Evolutionary conservation across 805 yeast species (phyloP).

Genomic region (Ogataea trehaloabstinens): DNA sequence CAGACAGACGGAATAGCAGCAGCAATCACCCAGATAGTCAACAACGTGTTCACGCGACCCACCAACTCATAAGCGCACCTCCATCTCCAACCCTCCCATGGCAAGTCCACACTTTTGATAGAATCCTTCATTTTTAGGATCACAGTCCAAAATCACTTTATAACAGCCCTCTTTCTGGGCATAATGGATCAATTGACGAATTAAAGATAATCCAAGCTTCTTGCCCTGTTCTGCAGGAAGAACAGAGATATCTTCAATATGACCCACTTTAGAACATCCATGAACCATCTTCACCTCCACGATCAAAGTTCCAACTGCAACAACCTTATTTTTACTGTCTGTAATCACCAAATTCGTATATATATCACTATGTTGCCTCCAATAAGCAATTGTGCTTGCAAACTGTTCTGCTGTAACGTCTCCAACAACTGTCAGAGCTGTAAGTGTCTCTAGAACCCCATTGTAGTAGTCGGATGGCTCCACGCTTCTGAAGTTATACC

Average conservation of each 20-base stretch:
- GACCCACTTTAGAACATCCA: slow-evolving; percentile 82
- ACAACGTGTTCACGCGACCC: slow-evolving; percentile 8
- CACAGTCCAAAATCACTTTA: slow-evolving; percentile 88
- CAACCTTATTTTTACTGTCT: slow-evolving; percentile 50
- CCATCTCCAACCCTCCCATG: slow-evolving; percentile 70
- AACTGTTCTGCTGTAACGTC: slow-evolving; percentile 53
- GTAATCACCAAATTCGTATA: slow-evolving; percentile 73
- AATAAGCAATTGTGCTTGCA: slow-evolving; percentile 48
- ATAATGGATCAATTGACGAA: slow-evolving; percentile 55
- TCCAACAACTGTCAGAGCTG: slow-evolving; percentile 82
- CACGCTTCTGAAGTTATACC: slow-evolving; percentile 63
- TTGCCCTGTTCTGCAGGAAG: slow-evolving; percentile 75
- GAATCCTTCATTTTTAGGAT: slow-evolving; percentile 74
- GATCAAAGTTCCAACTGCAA: slow-evolving; percentile 80
- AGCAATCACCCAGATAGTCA: slow-evolving; percentile 15
- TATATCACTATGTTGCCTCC: slow-evolving; percentile 51
- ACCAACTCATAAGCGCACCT: slow-evolving; percentile 36
- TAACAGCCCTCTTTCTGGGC: slow-evolving; percentile 71
- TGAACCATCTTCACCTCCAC: slow-evolving; percentile 85
- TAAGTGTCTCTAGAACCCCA: slow-evolving; percentile 62
- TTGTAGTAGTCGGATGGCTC: slow-evolving; percentile 53
- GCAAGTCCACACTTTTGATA: slow-evolving; percentile 84
- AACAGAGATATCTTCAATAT: slow-evolving; percentile 93
- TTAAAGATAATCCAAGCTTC: slow-evolving; percentile 68
- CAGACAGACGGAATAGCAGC: slow-evolving; percentile 17